Percentiles rank a stretch among this genome's conserved stretches.
Evolutionary conservation across 1,284 basidiomycete species (phyloP).

Genomic region (Puccinia novopanici): DNA sequence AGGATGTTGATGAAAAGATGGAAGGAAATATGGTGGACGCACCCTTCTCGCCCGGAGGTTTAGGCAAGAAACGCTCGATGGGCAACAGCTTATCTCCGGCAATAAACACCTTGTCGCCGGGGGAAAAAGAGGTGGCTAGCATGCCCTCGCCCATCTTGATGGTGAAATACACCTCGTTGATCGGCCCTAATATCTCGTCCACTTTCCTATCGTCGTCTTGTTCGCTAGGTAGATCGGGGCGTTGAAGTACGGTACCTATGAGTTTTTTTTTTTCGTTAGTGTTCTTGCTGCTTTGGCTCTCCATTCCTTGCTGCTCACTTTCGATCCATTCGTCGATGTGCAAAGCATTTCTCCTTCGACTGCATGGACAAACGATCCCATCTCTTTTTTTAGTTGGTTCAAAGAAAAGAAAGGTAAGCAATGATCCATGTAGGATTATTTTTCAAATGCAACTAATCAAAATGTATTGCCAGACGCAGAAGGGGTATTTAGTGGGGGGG

Average conservation of each 20-base stretch:
- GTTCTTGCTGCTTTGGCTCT: no score
- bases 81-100: constrained; percentile 93
- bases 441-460: neutral
- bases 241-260: constrained; percentile 88
- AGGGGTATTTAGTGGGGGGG: neutral
- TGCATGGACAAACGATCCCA: constrained; percentile 79
- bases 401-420: no score
- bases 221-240: constrained; percentile 98
- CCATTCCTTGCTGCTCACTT: constrained; percentile 60
- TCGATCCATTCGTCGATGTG: constrained; percentile 77
- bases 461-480: neutral
- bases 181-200: constrained; percentile 93
- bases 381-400: constrained; percentile 52
- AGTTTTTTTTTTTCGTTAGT: neutral
- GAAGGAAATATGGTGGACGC: constrained; percentile 54
- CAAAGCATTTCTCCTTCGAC: constrained; percentile 99
- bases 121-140: constrained; percentile 92
- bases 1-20: constrained; percentile 53
- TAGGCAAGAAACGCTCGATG: constrained; percentile 94
- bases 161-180: constrained; percentile 98
- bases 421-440: no score
- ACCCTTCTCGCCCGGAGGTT: constrained; percentile 74
- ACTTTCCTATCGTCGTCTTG: constrained; percentile 92
- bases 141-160: constrained; percentile 97
- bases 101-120: constrained; percentile 97